Conservation (phyloP, 1,284 basidiomycete genomes). For the Ceratobasidium sp. region DNA sequence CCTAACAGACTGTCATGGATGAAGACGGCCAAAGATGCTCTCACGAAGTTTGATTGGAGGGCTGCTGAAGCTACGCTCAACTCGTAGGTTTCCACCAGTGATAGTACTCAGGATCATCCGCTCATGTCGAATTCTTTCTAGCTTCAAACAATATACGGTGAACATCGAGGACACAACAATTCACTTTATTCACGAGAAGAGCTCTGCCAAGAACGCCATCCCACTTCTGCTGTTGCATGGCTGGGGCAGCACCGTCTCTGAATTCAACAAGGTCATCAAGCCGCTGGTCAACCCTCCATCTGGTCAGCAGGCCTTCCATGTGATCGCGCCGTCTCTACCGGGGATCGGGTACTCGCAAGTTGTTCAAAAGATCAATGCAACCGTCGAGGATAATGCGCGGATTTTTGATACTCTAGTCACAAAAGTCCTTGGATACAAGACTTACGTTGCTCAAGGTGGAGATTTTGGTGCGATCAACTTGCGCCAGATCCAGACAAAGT, state of each 20-base stretch:
- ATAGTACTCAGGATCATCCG: neutral
- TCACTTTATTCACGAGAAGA: conserved; percentile 32
- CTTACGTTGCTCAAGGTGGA: conserved; percentile 37
- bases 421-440: conserved; percentile 35
- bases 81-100: conserved; percentile 2
- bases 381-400: conserved; percentile 35
- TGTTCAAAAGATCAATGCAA: conserved; percentile 17
- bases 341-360: conserved; percentile 31
- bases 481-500: conserved; percentile 26
- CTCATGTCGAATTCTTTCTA: neutral
- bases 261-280: conserved; percentile 37
- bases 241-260: conserved; percentile 35
- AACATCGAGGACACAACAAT: conserved; percentile 28
- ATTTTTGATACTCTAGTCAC: conserved; percentile 36
- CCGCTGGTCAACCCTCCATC: conserved; percentile 15
- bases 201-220: conserved; percentile 18
- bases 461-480: conserved; percentile 37
- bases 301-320: conserved; percentile 25
- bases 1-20: conserved; percentile 9
- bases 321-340: conserved; percentile 32
- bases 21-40: conserved; percentile 1
- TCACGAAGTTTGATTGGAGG: conserved; percentile 26
- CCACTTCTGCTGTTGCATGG: conserved; percentile 36
- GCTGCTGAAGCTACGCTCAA: conserved; percentile 10
- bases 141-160: conserved; percentile 35